Percentiles rank a stretch among this genome's conserved stretches.
Conservation (phyloP, 192 early-diverging fungal species). For the Coemansia sp. region DNA sequence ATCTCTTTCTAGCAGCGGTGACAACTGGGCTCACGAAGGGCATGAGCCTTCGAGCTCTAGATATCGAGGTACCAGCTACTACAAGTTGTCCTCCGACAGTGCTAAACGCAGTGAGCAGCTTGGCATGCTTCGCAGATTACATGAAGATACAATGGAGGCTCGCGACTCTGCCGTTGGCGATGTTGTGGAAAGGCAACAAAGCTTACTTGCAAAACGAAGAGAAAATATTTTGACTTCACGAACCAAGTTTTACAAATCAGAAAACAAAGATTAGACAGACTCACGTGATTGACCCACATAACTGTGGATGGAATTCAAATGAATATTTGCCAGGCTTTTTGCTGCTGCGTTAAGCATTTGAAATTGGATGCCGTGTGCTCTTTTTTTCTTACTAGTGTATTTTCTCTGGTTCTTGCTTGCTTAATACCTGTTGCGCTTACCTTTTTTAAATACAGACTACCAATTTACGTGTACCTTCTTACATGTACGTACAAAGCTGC, state of each 20-base stretch:
- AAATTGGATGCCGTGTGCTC: background rate
- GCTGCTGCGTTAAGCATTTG: no score
- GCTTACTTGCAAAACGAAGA: slow-evolving; percentile 16
- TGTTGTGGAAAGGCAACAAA: slow-evolving; percentile 18
- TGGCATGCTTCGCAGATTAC: slow-evolving; percentile 13
- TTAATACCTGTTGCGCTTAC: no score
- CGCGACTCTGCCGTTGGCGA: slow-evolving; percentile 18
- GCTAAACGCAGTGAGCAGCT: slow-evolving; percentile 35
- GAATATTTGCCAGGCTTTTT: slow-evolving; percentile 1
- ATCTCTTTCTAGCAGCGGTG: background rate
- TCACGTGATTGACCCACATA: slow-evolving; percentile 28
- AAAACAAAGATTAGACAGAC: background rate
- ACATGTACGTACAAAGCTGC: no score
- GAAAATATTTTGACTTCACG: slow-evolving; percentile 8
- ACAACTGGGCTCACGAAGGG: background rate
- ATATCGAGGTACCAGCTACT: slow-evolving; percentile 25
- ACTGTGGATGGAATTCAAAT: background rate
- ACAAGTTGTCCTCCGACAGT: slow-evolving; percentile 18
- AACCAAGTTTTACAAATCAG: background rate
- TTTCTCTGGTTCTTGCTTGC: no score
- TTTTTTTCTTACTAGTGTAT: background rate
- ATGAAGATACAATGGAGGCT: slow-evolving; percentile 15
- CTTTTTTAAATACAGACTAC: no score
- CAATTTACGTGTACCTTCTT: no score
- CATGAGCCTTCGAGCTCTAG: background rate